These are phyloP conservation scores for Eragrostis curvula DNA, from an alignment of 176 grass and related monocot species.

Conservation along the genomic window DNA sequence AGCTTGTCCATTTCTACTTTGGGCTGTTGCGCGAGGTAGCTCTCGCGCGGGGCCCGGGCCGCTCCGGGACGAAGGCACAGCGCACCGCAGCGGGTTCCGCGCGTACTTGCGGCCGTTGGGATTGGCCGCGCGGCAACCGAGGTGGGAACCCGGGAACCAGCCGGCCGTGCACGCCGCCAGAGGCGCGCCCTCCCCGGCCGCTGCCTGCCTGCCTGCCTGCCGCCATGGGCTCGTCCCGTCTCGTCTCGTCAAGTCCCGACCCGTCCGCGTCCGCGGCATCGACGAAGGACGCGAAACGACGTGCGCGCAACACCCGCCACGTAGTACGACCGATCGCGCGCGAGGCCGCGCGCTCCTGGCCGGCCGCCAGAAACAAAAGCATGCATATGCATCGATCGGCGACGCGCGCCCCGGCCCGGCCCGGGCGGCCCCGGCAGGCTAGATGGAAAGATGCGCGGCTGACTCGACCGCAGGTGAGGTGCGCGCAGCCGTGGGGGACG, in stretches of 20 bases:
- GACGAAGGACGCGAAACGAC: slow-evolving; percentile 23
- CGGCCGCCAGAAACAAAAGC: background rate
- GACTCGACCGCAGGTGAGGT: background rate
- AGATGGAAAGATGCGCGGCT: slow-evolving; percentile 36
- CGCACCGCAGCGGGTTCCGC: background rate
- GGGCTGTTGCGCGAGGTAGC: slow-evolving; percentile 23
- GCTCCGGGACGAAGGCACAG: background rate
- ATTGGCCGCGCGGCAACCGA: slow-evolving; percentile 48
- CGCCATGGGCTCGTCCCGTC: background rate
- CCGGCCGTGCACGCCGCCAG: slow-evolving; percentile 24
- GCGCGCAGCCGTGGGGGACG: too few species aligned
- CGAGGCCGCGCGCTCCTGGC: too few species aligned
- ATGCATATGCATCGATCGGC: background rate
- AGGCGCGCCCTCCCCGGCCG: background rate
- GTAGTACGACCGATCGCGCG: too few species aligned
- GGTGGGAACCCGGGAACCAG: slow-evolving; percentile 25
- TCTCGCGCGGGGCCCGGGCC: background rate
- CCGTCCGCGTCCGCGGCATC: background rate
- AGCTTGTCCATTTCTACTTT: slow-evolving; percentile 34
- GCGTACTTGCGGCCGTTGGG: slow-evolving; percentile 1
- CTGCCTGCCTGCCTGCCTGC: too few species aligned
- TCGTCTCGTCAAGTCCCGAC: background rate
- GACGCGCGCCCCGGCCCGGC: background rate
- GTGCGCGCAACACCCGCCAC: background rate
- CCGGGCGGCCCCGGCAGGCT: background rate